phyloP scores from a whole-genome alignment of 2,329 filamentous ascomycete genomes.

The Cytospora paraplurivora region DNA sequence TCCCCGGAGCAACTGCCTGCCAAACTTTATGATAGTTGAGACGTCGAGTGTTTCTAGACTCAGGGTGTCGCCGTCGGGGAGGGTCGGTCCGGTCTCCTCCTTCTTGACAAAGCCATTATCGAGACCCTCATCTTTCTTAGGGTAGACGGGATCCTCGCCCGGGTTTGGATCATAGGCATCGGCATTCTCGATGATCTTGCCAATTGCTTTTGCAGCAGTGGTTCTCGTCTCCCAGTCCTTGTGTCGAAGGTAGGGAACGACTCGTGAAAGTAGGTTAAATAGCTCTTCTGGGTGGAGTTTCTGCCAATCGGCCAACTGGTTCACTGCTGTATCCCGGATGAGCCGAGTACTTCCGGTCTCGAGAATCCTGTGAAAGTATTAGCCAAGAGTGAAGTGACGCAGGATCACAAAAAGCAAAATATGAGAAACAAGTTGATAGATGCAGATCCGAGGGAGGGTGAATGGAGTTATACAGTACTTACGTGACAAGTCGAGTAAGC shows the following conservation, averaged over 20 bases:
- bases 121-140: constrained; percentile 49
- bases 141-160: constrained; percentile 57
- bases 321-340: constrained; percentile 94
- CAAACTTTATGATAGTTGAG: constrained; percentile 75
- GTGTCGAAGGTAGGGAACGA: constrained; percentile 92
- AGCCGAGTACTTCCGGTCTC: constrained; percentile 96
- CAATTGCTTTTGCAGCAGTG: constrained; percentile 90
- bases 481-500: constrained; percentile 86
- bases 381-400: constrained; percentile 8
- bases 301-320: constrained; percentile 96
- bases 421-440: constrained; percentile 3
- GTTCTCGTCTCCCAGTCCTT: constrained; percentile 97
- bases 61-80: constrained; percentile 64
- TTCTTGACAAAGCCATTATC: constrained; percentile 49
- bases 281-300: constrained; percentile 97
- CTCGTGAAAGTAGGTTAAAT: constrained; percentile 89
- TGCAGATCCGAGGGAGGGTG: constrained; percentile 1
- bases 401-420: background rate
- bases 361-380: constrained; percentile 66
- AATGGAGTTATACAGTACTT: constrained; percentile 47
- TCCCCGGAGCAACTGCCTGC: constrained; percentile 81
- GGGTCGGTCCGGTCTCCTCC: constrained; percentile 42
- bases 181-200: constrained; percentile 89
- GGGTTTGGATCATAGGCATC: constrained; percentile 85
- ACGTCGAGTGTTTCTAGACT: constrained; percentile 77